Evolutionary conservation across 2,329 filamentous ascomycete genomes (phyloP), one percentile per base, ranked within the genome.

Genomic region (Conoideocrella luteorostrata): DNA sequence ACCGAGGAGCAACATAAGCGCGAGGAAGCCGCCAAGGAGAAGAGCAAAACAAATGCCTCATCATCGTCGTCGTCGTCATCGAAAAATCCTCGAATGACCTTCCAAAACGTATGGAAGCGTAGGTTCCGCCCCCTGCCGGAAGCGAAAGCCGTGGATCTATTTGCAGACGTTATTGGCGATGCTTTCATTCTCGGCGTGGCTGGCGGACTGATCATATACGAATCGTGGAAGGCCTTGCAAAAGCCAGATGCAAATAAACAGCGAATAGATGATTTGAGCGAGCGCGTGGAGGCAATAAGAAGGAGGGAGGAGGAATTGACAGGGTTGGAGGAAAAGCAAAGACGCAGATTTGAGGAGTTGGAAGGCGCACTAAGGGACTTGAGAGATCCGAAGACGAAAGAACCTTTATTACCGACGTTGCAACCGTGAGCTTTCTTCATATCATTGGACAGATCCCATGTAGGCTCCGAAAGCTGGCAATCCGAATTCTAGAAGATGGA

Each of bases 161-260:
- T 84, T 52, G 80, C 80, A 33, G 80, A 84, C 54, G 79, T 84
- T 13, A 65, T 79, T 39, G 80, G 80, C 32, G 80, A 84, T 50
- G 64, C 67, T 13, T 84, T 84, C 55, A 82, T 84, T 47, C 68
- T 84, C 17, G 56, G 70, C 5, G 78, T 84, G 21, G 80, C 78
- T 6, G 65, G 68, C 12, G 70, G 61, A 17, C 58, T 84, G 39
- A 72, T 84, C 44, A 61, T 82, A 28, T 84, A 78, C 58, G 80
- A 84, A 61, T 81, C 77, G 50, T 75, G 77, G 59, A 74, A 71
- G 51, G 65, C 74, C 7, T 69, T 71, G n/a, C 65, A 70, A 52
- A 84, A 83, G 59, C 78, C 80, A 7, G 80, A 84, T 52, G 51
- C 64, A 43, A 80, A 77, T 53, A 63, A 68, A 34, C 71, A 78